A percentile compares a stretch with the other conserved stretches of the same genome.
phyloP scores from a whole-genome alignment of 352 stramenopile genomes.

The Phytopythium montanum region DNA sequence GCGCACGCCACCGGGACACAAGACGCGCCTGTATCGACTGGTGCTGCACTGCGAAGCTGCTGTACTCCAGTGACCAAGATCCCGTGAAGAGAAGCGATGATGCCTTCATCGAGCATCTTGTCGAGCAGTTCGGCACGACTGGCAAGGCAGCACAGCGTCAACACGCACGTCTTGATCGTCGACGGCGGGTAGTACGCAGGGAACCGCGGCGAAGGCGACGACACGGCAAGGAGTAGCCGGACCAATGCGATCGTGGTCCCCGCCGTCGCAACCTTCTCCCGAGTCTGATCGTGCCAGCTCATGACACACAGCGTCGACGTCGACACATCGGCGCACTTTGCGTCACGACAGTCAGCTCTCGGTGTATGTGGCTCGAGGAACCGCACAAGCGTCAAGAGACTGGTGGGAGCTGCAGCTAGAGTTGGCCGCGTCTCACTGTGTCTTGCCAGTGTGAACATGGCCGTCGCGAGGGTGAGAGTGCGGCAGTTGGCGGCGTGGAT shows the following conservation, averaged over 20 bases:
- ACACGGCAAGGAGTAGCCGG: not conserved
- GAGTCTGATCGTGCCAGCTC: constrained; percentile 58
- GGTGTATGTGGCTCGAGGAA: constrained; percentile 27
- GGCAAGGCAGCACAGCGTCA: constrained; percentile 60
- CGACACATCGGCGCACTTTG: constrained; percentile 32
- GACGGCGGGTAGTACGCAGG: constrained; percentile 9
- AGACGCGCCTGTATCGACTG: not conserved
- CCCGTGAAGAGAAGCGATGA: constrained; percentile 35
- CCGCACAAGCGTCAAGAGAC: constrained; percentile 28
- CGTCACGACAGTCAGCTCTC: constrained; percentile 19
- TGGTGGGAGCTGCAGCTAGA: constrained; percentile 24
- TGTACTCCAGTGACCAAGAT: constrained; percentile 17
- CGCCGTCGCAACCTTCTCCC: constrained; percentile 13
- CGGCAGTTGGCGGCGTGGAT: not conserved
- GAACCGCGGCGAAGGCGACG: not conserved
- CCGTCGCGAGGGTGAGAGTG: constrained; percentile 25
- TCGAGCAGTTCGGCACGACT: constrained; percentile 31
- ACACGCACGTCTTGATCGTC: constrained; percentile 40
- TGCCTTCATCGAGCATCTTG: constrained; percentile 41
- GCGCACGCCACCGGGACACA: not conserved
- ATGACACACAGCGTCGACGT: constrained; percentile 50
- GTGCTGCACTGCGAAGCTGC: not conserved
- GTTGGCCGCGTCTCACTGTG: constrained; percentile 39
- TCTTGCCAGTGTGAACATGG: constrained; percentile 55
- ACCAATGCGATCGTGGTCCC: not conserved